A percentile compares a stretch with the other conserved stretches of the same genome.
Evolutionary conservation across 495 filamentous ascomycete species (phyloP).

Genomic region (Aspergillus asperescens): DNA sequence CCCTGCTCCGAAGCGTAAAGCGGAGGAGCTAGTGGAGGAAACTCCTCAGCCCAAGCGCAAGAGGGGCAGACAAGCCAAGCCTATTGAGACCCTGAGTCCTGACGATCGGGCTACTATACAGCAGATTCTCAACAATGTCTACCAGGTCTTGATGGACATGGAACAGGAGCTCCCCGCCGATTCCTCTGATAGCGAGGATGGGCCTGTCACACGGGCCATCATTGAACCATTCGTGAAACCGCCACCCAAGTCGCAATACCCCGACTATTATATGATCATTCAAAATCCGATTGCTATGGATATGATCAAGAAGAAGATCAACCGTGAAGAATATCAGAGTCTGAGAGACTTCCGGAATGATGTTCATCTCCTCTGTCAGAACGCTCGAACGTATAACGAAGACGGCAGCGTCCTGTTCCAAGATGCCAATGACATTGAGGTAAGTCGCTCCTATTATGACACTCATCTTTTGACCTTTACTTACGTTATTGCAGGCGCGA

Average conservation of each 20-base stretch:
- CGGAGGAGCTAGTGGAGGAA: constrained; percentile 70
- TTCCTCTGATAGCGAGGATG: constrained; percentile 57
- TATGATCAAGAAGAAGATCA: constrained; percentile 86
- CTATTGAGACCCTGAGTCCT: constrained; percentile 46
- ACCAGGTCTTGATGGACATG: constrained; percentile 72
- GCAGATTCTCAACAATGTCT: constrained; percentile 65
- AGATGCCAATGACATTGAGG: constrained; percentile 91
- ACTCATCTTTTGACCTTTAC: constrained; percentile 16
- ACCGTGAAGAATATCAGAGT: constrained; percentile 82
- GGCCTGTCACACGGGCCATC: constrained; percentile 60
- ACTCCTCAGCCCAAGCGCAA: constrained; percentile 77
- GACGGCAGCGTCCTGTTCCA: constrained; percentile 84
- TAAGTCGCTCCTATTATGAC: constrained; percentile 38
- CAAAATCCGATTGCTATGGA: constrained; percentile 89
- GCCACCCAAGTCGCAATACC: constrained; percentile 78
- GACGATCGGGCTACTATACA: constrained; percentile 58
- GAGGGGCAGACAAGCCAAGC: constrained; percentile 67
- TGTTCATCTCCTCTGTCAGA: constrained; percentile 75
- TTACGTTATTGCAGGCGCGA: constrained; percentile 50
- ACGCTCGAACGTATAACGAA: constrained; percentile 94
- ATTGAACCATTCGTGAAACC: constrained; percentile 93
- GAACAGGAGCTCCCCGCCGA: constrained; percentile 59
- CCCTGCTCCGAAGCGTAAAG: constrained; percentile 76
- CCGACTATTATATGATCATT: constrained; percentile 93
- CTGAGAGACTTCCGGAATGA: constrained; percentile 76